These are phyloP conservation scores for Tuber calosporum DNA, from an alignment of 495 filamentous ascomycete species.

Conservation along the genomic window DNA sequence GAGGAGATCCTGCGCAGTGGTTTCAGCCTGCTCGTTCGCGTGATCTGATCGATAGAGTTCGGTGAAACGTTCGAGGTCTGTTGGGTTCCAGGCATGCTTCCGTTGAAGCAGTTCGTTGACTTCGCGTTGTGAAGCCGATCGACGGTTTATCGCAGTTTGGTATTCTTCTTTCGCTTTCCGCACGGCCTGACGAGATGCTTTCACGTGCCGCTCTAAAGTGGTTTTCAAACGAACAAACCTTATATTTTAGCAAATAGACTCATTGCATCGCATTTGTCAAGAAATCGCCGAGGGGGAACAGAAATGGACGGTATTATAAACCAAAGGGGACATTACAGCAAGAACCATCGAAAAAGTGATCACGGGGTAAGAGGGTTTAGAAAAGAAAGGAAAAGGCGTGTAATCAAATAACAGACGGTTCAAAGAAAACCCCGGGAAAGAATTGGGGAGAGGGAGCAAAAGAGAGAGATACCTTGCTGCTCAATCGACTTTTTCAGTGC, in stretches of 20 bases:
- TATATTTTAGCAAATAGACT: conserved; percentile 1
- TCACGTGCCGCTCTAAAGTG: conserved; percentile 55
- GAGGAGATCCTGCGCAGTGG: conserved; percentile 62
- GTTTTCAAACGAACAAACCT: not conserved
- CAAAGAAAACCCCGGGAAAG: not conserved
- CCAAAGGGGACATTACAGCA: not conserved
- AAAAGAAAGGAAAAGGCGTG: not conserved
- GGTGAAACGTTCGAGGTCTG: conserved; percentile 91
- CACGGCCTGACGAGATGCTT: conserved; percentile 56
- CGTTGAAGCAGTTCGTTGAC: conserved; percentile 88
- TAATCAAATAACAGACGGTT: not conserved
- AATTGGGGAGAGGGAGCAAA: conserved; percentile 7
- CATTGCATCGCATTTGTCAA: not conserved
- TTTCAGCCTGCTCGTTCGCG: conserved; percentile 80
- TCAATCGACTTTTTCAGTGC: conserved; percentile 69
- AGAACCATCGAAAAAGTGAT: conserved; percentile 22
- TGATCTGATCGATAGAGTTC: conserved; percentile 86
- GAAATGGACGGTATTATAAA: not conserved
- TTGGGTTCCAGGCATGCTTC: conserved; percentile 81
- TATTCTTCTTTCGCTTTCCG: conserved; percentile 66
- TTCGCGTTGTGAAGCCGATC: conserved; percentile 85
- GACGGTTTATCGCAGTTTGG: conserved; percentile 65
- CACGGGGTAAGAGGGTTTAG: not conserved
- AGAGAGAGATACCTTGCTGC: conserved; percentile 50
- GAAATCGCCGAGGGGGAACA: not conserved